Percentiles rank a stretch among this genome's conserved stretches.
Conservation (phyloP, 2,329 filamentous ascomycete genomes). For the Cladosporium sp. region DNA sequence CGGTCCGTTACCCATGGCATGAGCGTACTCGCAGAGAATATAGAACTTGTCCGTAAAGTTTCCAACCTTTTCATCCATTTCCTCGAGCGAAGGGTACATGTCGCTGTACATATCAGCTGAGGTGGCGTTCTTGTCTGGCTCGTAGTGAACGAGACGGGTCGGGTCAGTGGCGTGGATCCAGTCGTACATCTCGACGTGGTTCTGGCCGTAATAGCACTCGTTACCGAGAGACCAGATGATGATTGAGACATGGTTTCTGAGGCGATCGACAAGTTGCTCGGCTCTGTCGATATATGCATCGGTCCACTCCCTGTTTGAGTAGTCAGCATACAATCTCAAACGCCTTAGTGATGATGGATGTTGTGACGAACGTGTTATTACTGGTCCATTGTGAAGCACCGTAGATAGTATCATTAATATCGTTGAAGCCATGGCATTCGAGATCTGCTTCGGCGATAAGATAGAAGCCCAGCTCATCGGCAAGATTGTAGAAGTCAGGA, state of each 20-base stretch:
- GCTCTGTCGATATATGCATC: slow-evolving; percentile 67
- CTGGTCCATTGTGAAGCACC: slow-evolving; percentile 42
- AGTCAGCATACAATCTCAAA: too few relatives aligned
- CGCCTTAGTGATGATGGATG: too few relatives aligned
- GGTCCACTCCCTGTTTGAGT: slow-evolving; percentile 47
- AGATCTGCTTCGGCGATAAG: slow-evolving; percentile 57
- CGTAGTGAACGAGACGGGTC: slow-evolving; percentile 63
- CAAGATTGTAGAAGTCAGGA: slow-evolving; percentile 57
- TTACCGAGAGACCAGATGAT: slow-evolving; percentile 74
- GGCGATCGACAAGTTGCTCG: slow-evolving; percentile 62
- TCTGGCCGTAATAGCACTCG: slow-evolving; percentile 68
- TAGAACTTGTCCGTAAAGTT: slow-evolving; percentile 49
- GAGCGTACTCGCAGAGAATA: slow-evolving; percentile 54
- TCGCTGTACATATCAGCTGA: slow-evolving; percentile 65
- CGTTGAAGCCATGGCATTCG: slow-evolving; percentile 44
- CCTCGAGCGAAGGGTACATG: slow-evolving; percentile 62
- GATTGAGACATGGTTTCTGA: slow-evolving; percentile 68
- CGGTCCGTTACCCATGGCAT: slow-evolving; percentile 72
- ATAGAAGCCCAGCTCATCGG: slow-evolving; percentile 66
- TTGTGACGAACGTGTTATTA: slow-evolving; percentile 45
- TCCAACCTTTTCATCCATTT: slow-evolving; percentile 36
- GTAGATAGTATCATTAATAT: slow-evolving; percentile 16
- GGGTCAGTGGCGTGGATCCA: slow-evolving; percentile 58
- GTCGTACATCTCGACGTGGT: slow-evolving; percentile 67
- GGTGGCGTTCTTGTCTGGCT: slow-evolving; percentile 60